A percentile compares a stretch with the other conserved stretches of the same genome.
These are phyloP conservation scores for Diaporthe helianthi DNA, from an alignment of 2,329 filamentous ascomycete species.

Conservation along the genomic window DNA sequence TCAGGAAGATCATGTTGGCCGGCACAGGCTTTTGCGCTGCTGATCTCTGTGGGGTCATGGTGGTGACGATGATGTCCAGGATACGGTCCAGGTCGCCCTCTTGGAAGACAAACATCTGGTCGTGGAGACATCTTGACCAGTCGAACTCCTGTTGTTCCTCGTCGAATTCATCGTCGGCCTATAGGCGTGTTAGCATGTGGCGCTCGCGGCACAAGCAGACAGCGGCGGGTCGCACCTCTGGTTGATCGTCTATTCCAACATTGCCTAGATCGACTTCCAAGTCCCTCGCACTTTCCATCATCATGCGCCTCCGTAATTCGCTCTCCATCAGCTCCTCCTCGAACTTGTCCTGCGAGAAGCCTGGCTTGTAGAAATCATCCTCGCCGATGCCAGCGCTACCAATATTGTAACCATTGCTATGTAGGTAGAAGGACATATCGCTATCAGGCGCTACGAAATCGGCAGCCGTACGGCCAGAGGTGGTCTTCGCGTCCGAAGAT, in stretches of 20 bases:
- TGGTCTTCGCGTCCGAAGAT: conserved; percentile 94
- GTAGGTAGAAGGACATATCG: conserved; percentile 94
- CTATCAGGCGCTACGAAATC: conserved; percentile 96
- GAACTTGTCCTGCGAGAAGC: conserved; percentile 90
- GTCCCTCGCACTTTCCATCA: conserved; percentile 98
- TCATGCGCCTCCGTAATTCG: conserved; percentile 94
- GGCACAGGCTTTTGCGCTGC: conserved; percentile 98
- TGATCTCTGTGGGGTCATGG: conserved; percentile 95
- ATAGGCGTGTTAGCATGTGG: conserved; percentile 34
- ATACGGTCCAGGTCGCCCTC: conserved; percentile 91
- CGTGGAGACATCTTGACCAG: conserved; percentile 91
- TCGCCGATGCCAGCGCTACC: conserved; percentile 80
- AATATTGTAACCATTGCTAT: conserved; percentile 91
- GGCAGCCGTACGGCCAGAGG: conserved; percentile 89
- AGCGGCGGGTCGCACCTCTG: conserved; percentile 66
- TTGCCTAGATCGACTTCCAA: conserved; percentile 96
- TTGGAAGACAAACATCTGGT: conserved; percentile 99
- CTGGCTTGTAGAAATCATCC: conserved; percentile 87
- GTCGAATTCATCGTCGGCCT: conserved; percentile 79
- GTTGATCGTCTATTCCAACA: conserved; percentile 92
- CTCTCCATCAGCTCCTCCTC: conserved; percentile 98
- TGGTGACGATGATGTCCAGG: conserved; percentile 93
- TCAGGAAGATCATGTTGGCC: conserved; percentile 95
- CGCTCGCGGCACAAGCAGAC: not conserved
- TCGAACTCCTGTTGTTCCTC: conserved; percentile 95